Base-by-base conservation (phyloP, 208 protist genomes). In the Trypanosoma mega region DNA sequence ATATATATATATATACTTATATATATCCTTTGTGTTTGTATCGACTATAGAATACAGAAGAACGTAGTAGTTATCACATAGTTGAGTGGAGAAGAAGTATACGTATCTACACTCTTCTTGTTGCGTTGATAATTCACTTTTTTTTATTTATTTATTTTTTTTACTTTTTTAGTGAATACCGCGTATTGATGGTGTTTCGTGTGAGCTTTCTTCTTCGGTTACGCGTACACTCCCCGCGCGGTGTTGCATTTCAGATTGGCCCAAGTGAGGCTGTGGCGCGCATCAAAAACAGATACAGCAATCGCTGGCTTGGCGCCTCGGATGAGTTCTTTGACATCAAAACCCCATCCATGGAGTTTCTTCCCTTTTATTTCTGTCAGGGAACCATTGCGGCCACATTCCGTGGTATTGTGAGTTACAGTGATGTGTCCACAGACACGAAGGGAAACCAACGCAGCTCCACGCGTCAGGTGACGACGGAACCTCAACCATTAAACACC, bases 291-390 rank as follows among this genome's bases (percentile, higher is more conserved):
- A 88, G 83, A 59, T 92, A 92, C 60, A 57, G 72, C 11, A 66
- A 58, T 18, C 76, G 75, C 23, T 92, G 75, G 78, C 82, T 95
- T 43, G 81, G 89, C 12, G 85, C 83, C 20, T 62, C 76, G 21
- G 48, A 75, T 2, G 76, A 91, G 31, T 90, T 80, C 48, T 49
- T 95, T 14, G 30, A 71, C 4, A 46, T 95, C 0, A 26, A 53
- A n/a, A 18, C 48, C 9, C 83, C 89, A 1, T 74, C 72, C 9
- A 80, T 80, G n/a, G 83, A 95, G 72, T 95, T 93, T 61, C 51
- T 95, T 20, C 89, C 89, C 8, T 95, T 95, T 55, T 95, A 92
- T 67, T 75, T 90, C 34, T 92, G 83, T 72, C 76, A 72, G 16
- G 89, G 89, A 16, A 59, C 21, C 29, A 71, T 92, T 36, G 53